Evolutionary conservation across 805 yeast species (phyloP), one percentile per base, ranked within the genome.

Genomic region (Spathaspora passalidarum): DNA sequence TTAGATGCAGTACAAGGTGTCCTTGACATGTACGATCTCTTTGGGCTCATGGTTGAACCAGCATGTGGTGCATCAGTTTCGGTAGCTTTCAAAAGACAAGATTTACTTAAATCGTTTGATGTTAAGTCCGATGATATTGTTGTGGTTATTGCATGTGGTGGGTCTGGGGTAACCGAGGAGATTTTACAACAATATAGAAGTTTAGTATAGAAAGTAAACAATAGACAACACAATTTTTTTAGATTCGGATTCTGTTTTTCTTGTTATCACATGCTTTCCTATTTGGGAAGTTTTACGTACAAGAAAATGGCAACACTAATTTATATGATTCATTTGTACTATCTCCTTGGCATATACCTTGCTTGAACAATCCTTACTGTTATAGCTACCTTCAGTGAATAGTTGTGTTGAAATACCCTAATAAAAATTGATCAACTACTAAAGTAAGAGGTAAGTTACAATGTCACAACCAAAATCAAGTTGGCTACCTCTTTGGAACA

Each of bases 11-110:
- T 53, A 11, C 45, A 40, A 20, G 67, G 60, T 1, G 39, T 54
- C 6, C 23, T 65, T 6, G 56, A 54, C 22, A 56, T 51, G 41
- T 58, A 56, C 41, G 68, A 65, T 44, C 41, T 21, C 1, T 55
- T 57, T 32, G 56, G 53, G 1, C 47, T 40, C n/a, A 19, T 56
- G 3, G 61, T 62, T 6, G 69, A 65, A 45, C 68, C 68, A 2
- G 68, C 71, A 7, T 65, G 69, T 56, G 69, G 69, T 3, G 69
- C 66, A 10, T 47, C 68, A 1, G 20, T 58, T 1, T 47, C 55
- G 1, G 44, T 52, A 10, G 56, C 58, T 1, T 45, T 47, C 21
- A 45, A 53, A 5, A 48, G 48, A 10, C 19, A 42, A 25, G 51
- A 55, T 9, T 32, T 57, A 16, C 46, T 61, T 9, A 43, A 46